Evolutionary conservation across 768 basidiomycete species (phyloP), one percentile per base, ranked within the genome.

Genomic region (Rubroboletus pulcherrimus): DNA sequence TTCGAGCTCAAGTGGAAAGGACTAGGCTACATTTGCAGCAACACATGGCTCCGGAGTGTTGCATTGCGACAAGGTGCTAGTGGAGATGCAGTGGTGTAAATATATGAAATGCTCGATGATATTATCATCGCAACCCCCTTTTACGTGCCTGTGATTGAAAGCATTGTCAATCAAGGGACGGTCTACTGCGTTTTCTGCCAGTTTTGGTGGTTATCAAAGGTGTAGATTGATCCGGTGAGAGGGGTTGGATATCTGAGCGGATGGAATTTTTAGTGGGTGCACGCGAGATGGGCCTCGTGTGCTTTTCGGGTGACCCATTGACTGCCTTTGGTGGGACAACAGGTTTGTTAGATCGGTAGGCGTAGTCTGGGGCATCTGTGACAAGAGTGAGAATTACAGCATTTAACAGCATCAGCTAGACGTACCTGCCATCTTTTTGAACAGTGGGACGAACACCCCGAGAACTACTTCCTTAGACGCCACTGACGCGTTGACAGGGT

Each of bases 371-470:
- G 24, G 64, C 50, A 7, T 38, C 70, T 71, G 29, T 0, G 30
- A 35, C 14, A 9, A 8, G 10, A 29, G 29, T 67, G 43, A 66
- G 56, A 53, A 44, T 38, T n/a, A 19, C 2, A 17, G 2, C 11
- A 39, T 44, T 30, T 1, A 37, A 7, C 30, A 14, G 1, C 15
- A 14, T 34, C 33, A 4, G 26, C 49, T 1, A 19, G 12, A 68
- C 74, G 12, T 60, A 82, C 81, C 75, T 80, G 77, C 49, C 71
- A 71, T 68, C 46, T 56, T 64, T 59, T 74, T 81, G 77, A 94
- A 94, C 26, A 93, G 71, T 34, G 78, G 75, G 26, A 85, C 73
- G 55, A 93, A 80, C 15, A 74, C 68, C 7, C 75, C 68, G 64
- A 92, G 79, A 68, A 92, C 85, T 12, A 74, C 71, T n/a, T 77